Evolutionary conservation across 2,329 filamentous ascomycete genomes (phyloP).

Genomic region (Lecanosticta acicola): DNA sequence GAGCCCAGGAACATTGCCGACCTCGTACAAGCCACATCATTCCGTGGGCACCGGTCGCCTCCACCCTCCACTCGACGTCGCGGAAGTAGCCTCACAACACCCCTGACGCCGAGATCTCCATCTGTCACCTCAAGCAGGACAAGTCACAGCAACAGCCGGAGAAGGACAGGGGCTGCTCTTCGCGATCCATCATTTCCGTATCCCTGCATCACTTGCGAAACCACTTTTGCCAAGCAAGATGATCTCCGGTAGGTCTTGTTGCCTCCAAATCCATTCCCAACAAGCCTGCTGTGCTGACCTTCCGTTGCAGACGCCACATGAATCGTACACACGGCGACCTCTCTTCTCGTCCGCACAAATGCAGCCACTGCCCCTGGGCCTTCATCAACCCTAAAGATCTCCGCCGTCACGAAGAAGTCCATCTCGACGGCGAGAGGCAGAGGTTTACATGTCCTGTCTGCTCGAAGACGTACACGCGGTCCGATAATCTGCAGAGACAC

Average conservation of each 20-base stretch:
- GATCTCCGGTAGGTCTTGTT: slow-evolving; percentile 3
- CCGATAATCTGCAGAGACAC: slow-evolving; percentile 7
- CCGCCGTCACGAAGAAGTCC: slow-evolving; percentile 4
- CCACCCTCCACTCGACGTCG: neutral
- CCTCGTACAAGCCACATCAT: neutral
- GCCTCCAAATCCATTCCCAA: too few relatives aligned
- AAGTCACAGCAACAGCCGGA: neutral
- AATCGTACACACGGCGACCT: slow-evolving; percentile 4
- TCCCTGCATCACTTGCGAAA: slow-evolving; percentile 1
- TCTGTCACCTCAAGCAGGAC: neutral
- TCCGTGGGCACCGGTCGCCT: slow-evolving; percentile 1
- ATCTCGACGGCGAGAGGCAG: neutral
- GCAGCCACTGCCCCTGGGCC: neutral
- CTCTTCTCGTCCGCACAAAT: slow-evolving; percentile 1
- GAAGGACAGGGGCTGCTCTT: slow-evolving; percentile 3
- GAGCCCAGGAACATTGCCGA: slow-evolving; percentile 1
- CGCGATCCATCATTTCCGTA: slow-evolving; percentile 3
- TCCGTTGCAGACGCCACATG: slow-evolving; percentile 3
- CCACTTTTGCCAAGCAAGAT: slow-evolving; percentile 2
- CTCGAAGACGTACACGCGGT: slow-evolving; percentile 4
- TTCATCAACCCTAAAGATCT: slow-evolving; percentile 14
- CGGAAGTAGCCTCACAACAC: neutral
- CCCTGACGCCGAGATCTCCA: neutral
- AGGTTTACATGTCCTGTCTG: neutral
- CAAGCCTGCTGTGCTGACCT: too few relatives aligned